Evolutionary conservation across 2,329 filamentous ascomycete genomes (phyloP).

Genomic region (Penicillium sp.): DNA sequence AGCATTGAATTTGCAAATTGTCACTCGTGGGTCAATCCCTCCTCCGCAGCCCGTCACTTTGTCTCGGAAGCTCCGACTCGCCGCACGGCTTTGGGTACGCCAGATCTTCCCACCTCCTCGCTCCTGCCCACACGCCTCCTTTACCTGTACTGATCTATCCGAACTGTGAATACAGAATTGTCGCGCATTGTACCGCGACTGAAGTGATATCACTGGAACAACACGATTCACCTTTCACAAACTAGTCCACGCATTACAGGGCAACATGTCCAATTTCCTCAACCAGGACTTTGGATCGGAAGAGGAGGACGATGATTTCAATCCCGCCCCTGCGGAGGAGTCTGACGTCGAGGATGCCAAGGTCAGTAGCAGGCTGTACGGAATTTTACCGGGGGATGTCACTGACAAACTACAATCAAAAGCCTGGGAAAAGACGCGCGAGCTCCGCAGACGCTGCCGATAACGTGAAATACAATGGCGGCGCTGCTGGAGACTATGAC

Average conservation of each 20-base stretch:
- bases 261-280: slow-evolving; percentile 50
- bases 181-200: not conserved
- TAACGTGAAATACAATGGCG: slow-evolving; percentile 40
- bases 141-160: not conserved
- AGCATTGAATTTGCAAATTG: not conserved
- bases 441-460: slow-evolving; percentile 51
- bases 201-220: not conserved
- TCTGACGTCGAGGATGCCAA: slow-evolving; percentile 67
- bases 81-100: slow-evolving; percentile 11
- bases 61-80: slow-evolving; percentile 6
- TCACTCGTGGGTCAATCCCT: not conserved
- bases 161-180: not conserved
- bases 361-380: slow-evolving; percentile 28
- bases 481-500: slow-evolving; percentile 53
- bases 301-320: slow-evolving; percentile 86
- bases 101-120: slow-evolving; percentile 10
- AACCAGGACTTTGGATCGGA: slow-evolving; percentile 59
- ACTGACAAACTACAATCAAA: slow-evolving; percentile 29
- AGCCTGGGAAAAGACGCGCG: slow-evolving; percentile 25
- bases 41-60: not conserved
- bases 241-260: not conserved
- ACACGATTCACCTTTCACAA: not conserved
- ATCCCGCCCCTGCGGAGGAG: slow-evolving; percentile 72
- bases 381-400: slow-evolving; percentile 19
- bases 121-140: not conserved